phyloP scores from a whole-genome alignment of 441 rosid genomes.

The Adansonia gregorii region DNA sequence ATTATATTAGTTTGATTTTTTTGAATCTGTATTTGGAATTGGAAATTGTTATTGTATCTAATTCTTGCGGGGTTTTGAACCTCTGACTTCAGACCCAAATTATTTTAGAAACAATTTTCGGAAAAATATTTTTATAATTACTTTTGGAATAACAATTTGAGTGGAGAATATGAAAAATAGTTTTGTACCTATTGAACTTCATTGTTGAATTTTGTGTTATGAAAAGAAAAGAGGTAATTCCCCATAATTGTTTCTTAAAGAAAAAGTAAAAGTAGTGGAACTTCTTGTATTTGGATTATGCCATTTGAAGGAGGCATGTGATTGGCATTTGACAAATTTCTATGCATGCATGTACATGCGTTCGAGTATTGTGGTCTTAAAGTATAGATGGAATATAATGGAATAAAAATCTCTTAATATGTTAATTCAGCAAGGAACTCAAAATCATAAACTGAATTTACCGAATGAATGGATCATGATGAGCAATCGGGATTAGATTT shows the following conservation, averaged over 20 bases:
- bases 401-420: too few relatives aligned
- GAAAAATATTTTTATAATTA: neutral
- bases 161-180: neutral
- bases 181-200: neutral
- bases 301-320: neutral
- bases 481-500: too few relatives aligned
- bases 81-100: too few relatives aligned
- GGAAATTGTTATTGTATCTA: neutral
- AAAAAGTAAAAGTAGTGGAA: neutral
- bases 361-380: too few relatives aligned
- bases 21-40: too few relatives aligned
- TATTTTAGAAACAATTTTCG: neutral
- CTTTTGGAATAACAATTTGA: neutral
- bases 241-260: neutral
- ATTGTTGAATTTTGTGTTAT: neutral
- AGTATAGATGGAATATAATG: too few relatives aligned
- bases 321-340: neutral
- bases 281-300: neutral
- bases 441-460: too few relatives aligned
- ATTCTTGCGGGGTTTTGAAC: too few relatives aligned
- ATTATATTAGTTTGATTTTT: neutral
- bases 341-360: too few relatives aligned
- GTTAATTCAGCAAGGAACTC: neutral
- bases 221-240: neutral
- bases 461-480: too few relatives aligned